Evolutionary conservation across 1,284 basidiomycete genomes (phyloP), one percentile per base, ranked within the genome.

Genomic region (Singerocomus inundabilis): DNA sequence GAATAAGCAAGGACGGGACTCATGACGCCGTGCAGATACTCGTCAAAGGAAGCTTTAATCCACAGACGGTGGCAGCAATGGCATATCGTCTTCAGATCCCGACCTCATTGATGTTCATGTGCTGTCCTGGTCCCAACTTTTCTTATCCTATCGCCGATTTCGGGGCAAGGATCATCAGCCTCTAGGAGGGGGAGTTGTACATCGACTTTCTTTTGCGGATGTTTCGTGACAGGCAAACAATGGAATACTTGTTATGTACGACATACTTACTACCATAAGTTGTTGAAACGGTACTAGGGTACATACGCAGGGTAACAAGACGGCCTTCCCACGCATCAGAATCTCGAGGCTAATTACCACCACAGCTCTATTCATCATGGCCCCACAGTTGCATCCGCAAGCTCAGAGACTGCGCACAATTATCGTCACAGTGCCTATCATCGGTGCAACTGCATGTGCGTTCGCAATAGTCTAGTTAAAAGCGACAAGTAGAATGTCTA

Each of bases 381-480:
- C 64, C 46, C 49, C 35, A 40, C 69, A 66, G 49, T 42, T 72
- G 21, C 61, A 67, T 15, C 70, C 71, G 13, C 77, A 80, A 64
- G 79, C 78, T 29, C 78, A 74, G 44, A 74, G 79, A 51, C 70
- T 82, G 58, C 77, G 81, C 16, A 77, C 72, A 21, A 77, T 87
- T 53, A 80, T 87, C 24, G 70, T 84, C 44, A 75, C 82, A 1
- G 56, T 81, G 5, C 84, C 84, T 6, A 76, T 87, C 37, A 79
- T 85, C 31, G 79, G 74, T 32, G 82, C 78, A n/a, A 80, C 77
- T 10, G 77, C 82, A 42, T 71, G 79, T 71, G 28, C 41, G 51
- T 65, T 30, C 31, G 7, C 8, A 34, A 44, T 9, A 16, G 15
- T 9, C 4, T 47, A 29, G 39, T 36, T 42, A 38, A 44, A 26